phyloP scores from a whole-genome alignment of 805 yeast genomes.

The Candida coquimbonensis region DNA sequence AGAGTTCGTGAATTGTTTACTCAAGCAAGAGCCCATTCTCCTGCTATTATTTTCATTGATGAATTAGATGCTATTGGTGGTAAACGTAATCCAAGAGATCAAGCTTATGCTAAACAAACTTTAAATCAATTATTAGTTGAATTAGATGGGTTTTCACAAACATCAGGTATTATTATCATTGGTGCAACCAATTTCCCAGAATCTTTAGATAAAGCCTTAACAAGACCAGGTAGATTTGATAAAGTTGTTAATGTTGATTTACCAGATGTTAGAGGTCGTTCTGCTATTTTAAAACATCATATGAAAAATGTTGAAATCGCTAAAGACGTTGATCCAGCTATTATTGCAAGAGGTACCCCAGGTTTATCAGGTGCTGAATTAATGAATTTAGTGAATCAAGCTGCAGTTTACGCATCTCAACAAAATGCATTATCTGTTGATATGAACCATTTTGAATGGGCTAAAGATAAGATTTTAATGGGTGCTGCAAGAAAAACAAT shows the following conservation, averaged over 20 bases:
- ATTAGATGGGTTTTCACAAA: conserved; percentile 90
- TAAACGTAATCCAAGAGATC: conserved; percentile 93
- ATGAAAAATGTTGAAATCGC: conserved; percentile 85
- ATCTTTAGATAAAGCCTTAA: conserved; percentile 90
- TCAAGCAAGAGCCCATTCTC: conserved; percentile 92
- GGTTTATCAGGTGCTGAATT: conserved; percentile 98
- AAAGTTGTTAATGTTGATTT: conserved; percentile 90
- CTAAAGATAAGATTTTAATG: conserved; percentile 94
- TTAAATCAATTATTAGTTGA: conserved; percentile 93
- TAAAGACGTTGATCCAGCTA: conserved; percentile 76
- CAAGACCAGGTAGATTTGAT: conserved; percentile 98
- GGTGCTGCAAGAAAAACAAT: conserved; percentile 97
- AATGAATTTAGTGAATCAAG: conserved; percentile 93
- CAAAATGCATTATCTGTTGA: conserved; percentile 84
- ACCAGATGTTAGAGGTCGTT: conserved; percentile 97
- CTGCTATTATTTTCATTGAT: conserved; percentile 95
- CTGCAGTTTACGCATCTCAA: conserved; percentile 95
- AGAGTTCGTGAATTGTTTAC: conserved; percentile 89
- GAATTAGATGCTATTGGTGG: conserved; percentile 99
- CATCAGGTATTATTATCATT: conserved; percentile 88
- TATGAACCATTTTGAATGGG: conserved; percentile 96
- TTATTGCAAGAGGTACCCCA: conserved; percentile 95
- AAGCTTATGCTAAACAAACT: conserved; percentile 97
- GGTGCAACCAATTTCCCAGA: conserved; percentile 99
- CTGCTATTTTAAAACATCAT: conserved; percentile 86